Conservation (phyloP, 495 filamentous ascomycete genomes). For the Neurospora intermedia region DNA sequence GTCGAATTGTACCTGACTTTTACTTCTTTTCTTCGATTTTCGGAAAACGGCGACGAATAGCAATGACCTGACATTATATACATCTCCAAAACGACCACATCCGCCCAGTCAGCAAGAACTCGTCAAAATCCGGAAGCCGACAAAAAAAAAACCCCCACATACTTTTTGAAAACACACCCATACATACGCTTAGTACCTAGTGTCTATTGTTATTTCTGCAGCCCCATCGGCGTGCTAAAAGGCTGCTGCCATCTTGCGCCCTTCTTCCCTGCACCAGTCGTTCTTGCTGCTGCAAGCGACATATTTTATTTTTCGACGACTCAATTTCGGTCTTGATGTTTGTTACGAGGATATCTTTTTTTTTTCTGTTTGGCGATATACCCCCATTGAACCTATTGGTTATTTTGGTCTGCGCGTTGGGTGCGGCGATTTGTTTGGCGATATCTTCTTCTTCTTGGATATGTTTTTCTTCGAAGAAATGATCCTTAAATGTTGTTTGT, state of each 20-base stretch:
- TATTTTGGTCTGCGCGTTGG: background rate
- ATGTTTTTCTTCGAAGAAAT: background rate
- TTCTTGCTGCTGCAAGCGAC: background rate
- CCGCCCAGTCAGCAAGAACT: background rate
- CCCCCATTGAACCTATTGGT: slow-evolving; percentile 5
- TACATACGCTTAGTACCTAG: background rate
- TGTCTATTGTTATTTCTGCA: background rate
- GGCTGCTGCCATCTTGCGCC: background rate
- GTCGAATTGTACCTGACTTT: background rate
- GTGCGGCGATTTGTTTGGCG: slow-evolving; percentile 1
- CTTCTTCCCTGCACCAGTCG: background rate
- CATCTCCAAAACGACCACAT: background rate
- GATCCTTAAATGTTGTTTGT: background rate
- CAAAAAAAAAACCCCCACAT: background rate
- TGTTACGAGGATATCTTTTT: slow-evolving; percentile 3
- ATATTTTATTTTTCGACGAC: background rate
- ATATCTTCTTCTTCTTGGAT: background rate
- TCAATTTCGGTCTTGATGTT: background rate
- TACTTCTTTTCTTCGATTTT: background rate
- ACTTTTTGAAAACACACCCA: background rate
- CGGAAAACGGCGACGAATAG: background rate
- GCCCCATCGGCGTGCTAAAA: background rate
- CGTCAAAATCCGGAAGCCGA: background rate
- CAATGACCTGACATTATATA: background rate
- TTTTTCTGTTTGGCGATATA: slow-evolving; percentile 8